A percentile compares a stretch with the other conserved stretches of the same genome.
Conservation (phyloP, 257 asterid genomes). For the Handroanthus guayacan region DNA sequence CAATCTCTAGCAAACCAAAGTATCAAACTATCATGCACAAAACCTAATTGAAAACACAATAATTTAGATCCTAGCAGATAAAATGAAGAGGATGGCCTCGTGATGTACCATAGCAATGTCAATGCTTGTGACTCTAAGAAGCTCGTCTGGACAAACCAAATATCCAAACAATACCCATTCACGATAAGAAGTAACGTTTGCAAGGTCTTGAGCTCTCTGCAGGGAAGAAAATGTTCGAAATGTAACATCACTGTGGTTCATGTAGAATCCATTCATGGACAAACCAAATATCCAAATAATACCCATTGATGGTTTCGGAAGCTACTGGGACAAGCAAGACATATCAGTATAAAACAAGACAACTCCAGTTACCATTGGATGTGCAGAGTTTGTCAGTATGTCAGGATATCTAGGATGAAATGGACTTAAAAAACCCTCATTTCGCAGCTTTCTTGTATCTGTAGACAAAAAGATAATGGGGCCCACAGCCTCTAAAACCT, state of each 20-base stretch:
- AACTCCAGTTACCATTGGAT: conserved; percentile 80
- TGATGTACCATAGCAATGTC: conserved; percentile 90
- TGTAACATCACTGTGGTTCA: conserved; percentile 14
- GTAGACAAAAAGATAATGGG: conserved; percentile 92
- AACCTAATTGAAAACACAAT: conserved; percentile 6
- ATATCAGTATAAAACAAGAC: conserved; percentile 31
- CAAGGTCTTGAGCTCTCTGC: conserved; percentile 99
- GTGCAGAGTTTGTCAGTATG: conserved; percentile 98
- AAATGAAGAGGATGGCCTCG: conserved; percentile 34
- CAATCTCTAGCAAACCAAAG: conserved; percentile 37
- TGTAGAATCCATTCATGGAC: conserved; percentile 1
- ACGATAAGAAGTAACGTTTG: conserved; percentile 92
- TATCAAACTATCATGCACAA: conserved; percentile 23
- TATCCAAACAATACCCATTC: conserved; percentile 98
- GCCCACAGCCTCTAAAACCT: conserved; percentile 99
- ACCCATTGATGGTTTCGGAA: conserved; percentile 21
- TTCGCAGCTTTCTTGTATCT: conserved; percentile 95
- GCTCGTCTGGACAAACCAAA: conserved; percentile 99
- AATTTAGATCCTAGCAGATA: conserved; percentile 28
- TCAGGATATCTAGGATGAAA: conserved; percentile 99
- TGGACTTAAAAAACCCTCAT: conserved; percentile 98
- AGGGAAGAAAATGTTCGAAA: conserved; percentile 31
- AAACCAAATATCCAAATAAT: too few species aligned
- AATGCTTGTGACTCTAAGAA: conserved; percentile 96
- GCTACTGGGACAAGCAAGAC: conserved; percentile 22